Evolutionary conservation across 805 yeast species (phyloP).

Genomic region (Pichia californica): DNA sequence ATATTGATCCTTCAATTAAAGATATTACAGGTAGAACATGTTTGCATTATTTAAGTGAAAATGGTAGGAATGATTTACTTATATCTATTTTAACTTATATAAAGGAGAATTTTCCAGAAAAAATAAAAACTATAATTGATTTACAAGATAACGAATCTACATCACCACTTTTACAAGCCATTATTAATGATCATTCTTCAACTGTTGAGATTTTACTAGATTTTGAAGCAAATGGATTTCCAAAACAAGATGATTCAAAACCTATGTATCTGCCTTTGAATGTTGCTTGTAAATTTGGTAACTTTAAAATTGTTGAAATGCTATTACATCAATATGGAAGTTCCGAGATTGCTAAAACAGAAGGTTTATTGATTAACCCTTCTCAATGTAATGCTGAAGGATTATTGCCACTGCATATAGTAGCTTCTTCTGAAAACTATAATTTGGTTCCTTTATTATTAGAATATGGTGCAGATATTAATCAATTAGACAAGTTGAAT

Average conservation of each 20-base stretch:
- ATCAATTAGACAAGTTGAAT: conserved; percentile 75
- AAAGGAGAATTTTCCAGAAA: conserved; percentile 2
- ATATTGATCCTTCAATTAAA: conserved; percentile 30
- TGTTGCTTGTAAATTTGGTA: conserved; percentile 83
- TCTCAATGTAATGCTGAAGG: conserved; percentile 82
- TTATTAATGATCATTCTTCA: conserved; percentile 56
- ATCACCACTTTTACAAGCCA: conserved; percentile 78
- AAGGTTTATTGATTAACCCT: conserved; percentile 29
- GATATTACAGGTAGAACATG: conserved; percentile 77
- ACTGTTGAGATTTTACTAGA: conserved; percentile 45
- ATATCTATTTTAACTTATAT: conserved; percentile 23
- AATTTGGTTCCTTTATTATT: conserved; percentile 62
- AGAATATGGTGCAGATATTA: conserved; percentile 67
- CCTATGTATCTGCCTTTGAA: conserved; percentile 73
- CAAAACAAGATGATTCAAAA: conserved; percentile 40
- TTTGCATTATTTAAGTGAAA: conserved; percentile 76
- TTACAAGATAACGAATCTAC: conserved; percentile 65
- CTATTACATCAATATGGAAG: conserved; percentile 37
- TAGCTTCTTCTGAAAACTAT: conserved; percentile 76
- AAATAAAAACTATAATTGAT: conserved; percentile 28
- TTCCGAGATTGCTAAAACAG: conserved; percentile 24
- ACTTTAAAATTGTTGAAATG: conserved; percentile 59
- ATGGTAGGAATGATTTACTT: conserved; percentile 42
- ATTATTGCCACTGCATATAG: conserved; percentile 78
- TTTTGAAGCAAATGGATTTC: conserved; percentile 44